Conservation (phyloP, 2,329 filamentous ascomycete genomes). For the Aspergillus sp. region DNA sequence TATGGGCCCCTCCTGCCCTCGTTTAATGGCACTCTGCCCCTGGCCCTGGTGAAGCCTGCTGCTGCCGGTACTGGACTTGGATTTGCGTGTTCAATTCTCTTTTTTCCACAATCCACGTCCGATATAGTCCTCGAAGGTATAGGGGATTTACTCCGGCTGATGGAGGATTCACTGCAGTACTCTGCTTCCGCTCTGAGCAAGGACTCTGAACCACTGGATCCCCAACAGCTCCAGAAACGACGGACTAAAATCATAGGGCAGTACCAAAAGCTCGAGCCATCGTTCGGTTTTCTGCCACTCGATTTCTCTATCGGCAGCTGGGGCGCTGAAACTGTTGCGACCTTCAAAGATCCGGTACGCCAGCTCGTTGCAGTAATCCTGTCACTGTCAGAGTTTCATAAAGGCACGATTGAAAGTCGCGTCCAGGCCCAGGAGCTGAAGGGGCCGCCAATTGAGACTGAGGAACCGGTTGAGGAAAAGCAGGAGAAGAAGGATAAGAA, state of each 20-base stretch:
- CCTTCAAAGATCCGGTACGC: slow-evolving; percentile 38
- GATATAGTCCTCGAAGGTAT: slow-evolving; percentile 41
- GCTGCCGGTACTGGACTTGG: slow-evolving; percentile 50
- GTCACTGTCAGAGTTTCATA: slow-evolving; percentile 47
- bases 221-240: slow-evolving; percentile 29
- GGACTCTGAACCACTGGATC: slow-evolving; percentile 16
- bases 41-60: slow-evolving; percentile 46
- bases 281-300: slow-evolving; percentile 47
- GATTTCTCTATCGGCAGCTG: slow-evolving; percentile 50
- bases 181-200: slow-evolving; percentile 25
- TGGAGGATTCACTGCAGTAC: slow-evolving; percentile 31
- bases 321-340: slow-evolving; percentile 46
- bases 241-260: slow-evolving; percentile 34
- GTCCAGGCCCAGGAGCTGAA: slow-evolving; percentile 2
- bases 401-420: slow-evolving; percentile 25
- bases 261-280: slow-evolving; percentile 42
- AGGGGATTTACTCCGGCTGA: slow-evolving; percentile 29
- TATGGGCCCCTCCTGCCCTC: slow-evolving; percentile 44
- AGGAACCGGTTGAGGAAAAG: slow-evolving; percentile 1
- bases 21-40: slow-evolving; percentile 42
- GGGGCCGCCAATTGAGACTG: background rate
- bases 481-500: background rate
- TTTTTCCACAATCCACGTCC: slow-evolving; percentile 54
- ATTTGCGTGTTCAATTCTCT: slow-evolving; percentile 43
- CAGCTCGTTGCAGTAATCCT: slow-evolving; percentile 36